Evolutionary conservation across 768 basidiomycete genomes (phyloP).

Genomic region (Mycena latifolia): DNA sequence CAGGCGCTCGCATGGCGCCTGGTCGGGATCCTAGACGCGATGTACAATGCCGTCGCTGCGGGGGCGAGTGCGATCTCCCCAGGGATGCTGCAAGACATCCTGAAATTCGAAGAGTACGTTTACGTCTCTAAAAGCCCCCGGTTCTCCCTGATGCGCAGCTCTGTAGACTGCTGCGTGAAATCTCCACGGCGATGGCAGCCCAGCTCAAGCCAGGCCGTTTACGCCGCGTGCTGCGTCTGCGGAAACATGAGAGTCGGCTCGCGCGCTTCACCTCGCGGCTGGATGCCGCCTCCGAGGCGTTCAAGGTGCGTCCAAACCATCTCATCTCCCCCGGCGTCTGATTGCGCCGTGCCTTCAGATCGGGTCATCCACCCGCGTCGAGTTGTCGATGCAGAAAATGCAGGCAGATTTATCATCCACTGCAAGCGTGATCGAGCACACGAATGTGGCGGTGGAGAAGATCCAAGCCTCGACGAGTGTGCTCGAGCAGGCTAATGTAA

Average conservation of each 20-base stretch:
- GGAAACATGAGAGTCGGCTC: constrained; percentile 6
- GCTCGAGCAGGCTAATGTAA: constrained; percentile 8
- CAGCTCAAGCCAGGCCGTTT: constrained; percentile 2
- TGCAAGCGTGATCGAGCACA: neutral
- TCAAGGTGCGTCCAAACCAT: constrained; percentile 8
- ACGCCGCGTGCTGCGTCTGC: constrained; percentile 7
- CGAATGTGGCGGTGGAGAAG: constrained; percentile 5
- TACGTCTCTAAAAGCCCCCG: neutral
- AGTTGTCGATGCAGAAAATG: too few relatives aligned
- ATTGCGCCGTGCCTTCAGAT: constrained; percentile 8
- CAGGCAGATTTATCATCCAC: too few relatives aligned
- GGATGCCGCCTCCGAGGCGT: constrained; percentile 13
- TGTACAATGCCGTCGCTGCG: neutral
- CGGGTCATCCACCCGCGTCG: constrained; percentile 5
- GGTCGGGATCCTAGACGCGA: neutral
- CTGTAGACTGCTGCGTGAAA: constrained; percentile 7
- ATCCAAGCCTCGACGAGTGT: neutral
- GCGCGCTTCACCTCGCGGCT: constrained; percentile 2
- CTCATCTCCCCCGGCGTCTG: neutral
- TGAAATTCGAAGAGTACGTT: constrained; percentile 12
- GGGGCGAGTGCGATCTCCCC: neutral
- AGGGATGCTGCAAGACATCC: constrained; percentile 5
- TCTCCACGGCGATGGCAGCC: neutral
- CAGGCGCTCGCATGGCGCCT: neutral
- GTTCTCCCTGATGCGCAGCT: neutral